Percentiles rank a stretch among this genome's conserved stretches.
phyloP scores from a whole-genome alignment of 2,329 filamentous ascomycete species.

The Dryadomyces sulphureus region DNA sequence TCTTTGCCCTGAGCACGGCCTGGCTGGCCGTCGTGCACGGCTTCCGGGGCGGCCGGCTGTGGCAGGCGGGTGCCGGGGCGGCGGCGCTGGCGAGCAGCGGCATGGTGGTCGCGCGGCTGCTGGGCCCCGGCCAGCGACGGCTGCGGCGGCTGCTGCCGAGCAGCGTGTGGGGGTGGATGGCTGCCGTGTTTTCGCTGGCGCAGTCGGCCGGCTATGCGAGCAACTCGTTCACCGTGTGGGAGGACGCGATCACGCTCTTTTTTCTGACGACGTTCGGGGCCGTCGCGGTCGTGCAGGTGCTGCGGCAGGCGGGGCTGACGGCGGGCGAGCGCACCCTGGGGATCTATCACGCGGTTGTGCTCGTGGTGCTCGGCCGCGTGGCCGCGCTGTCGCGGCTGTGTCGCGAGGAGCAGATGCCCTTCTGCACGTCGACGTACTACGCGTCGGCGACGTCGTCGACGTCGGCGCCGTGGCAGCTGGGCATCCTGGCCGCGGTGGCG shows the following conservation, averaged over 20 bases:
- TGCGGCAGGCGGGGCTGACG: constrained; percentile 46
- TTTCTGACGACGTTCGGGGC: constrained; percentile 81
- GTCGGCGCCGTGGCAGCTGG: constrained; percentile 78
- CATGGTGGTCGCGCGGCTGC: constrained; percentile 25
- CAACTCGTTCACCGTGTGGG: constrained; percentile 98
- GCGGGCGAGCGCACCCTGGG: constrained; percentile 57
- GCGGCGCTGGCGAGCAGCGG: constrained; percentile 30
- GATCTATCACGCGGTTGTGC: constrained; percentile 72
- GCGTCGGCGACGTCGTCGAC: constrained; percentile 83
- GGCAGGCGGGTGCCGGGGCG: constrained; percentile 24
- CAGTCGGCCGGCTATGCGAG: constrained; percentile 91
- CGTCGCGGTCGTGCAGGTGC: constrained; percentile 56
- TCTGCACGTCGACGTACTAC: constrained; percentile 91
- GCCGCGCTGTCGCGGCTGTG: constrained; percentile 85
- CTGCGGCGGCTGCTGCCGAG: constrained; percentile 45
- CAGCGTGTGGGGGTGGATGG: constrained; percentile 82
- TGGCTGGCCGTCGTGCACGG: neutral
- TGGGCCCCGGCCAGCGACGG: constrained; percentile 23
- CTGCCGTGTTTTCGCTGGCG: constrained; percentile 64
- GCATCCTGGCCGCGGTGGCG: constrained; percentile 62
- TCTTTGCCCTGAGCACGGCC: neutral
- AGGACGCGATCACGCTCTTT: constrained; percentile 86
- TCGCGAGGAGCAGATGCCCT: constrained; percentile 96
- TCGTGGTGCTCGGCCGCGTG: constrained; percentile 62
- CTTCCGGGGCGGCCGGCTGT: constrained; percentile 7